Conservation (phyloP, 495 filamentous ascomycete genomes). For the Lasiosphaeriaceae sp. region DNA sequence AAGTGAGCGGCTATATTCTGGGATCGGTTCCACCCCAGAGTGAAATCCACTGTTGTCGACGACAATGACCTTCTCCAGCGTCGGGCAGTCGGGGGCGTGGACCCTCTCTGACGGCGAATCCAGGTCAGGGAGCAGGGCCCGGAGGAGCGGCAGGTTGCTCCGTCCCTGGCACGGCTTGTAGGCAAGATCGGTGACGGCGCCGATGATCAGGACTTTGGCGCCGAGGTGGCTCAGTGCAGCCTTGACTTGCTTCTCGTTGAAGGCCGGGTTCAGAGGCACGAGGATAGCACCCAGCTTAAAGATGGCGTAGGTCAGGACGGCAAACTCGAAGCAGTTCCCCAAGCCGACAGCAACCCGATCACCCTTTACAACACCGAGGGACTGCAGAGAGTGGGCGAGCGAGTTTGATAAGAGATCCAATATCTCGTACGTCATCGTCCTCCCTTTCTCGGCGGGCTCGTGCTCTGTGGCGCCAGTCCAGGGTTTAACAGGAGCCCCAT, state of each 20-base stretch:
- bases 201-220: slow-evolving; percentile 74
- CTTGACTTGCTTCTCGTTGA: slow-evolving; percentile 74
- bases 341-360: slow-evolving; percentile 82
- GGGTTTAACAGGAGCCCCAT: slow-evolving; percentile 30
- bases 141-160: slow-evolving; percentile 68
- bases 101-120: slow-evolving; percentile 34
- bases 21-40: slow-evolving; percentile 28
- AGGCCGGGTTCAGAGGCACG: slow-evolving; percentile 89
- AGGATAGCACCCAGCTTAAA: slow-evolving; percentile 92
- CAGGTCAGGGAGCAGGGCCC: slow-evolving; percentile 61
- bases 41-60: slow-evolving; percentile 74
- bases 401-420: slow-evolving; percentile 74
- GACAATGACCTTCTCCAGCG: slow-evolving; percentile 64
- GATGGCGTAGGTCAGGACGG: slow-evolving; percentile 76
- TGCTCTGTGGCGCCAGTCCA: neutral
- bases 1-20: slow-evolving; percentile 24
- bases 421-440: slow-evolving; percentile 62
- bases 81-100: slow-evolving; percentile 62
- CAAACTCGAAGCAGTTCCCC: slow-evolving; percentile 82
- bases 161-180: slow-evolving; percentile 67
- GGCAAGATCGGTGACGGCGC: slow-evolving; percentile 79
- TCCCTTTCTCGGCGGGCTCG: slow-evolving; percentile 32
- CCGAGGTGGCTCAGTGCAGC: slow-evolving; percentile 74
- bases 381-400: slow-evolving; percentile 68
- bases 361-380: slow-evolving; percentile 74